These are phyloP conservation scores for Diplodia intermedia DNA, from an alignment of 2,329 filamentous ascomycete genomes.

Conservation along the genomic window DNA sequence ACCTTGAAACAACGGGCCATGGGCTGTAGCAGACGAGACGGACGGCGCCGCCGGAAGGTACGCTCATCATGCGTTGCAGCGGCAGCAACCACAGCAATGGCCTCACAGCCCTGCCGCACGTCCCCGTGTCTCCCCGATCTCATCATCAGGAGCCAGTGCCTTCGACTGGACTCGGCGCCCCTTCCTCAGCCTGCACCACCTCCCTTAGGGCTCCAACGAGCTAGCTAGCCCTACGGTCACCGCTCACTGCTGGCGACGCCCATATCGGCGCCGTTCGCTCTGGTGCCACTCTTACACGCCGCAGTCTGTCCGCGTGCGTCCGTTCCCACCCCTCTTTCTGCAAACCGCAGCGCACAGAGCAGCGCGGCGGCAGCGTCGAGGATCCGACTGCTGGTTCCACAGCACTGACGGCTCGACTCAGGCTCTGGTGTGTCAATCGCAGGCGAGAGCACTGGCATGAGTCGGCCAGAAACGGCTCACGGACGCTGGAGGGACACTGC, in stretches of 20 bases:
- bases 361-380: constrained; percentile 1
- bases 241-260: constrained; percentile 10
- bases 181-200: constrained; percentile 19
- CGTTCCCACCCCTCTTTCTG: constrained; percentile 18
- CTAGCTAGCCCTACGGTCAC: constrained; percentile 18
- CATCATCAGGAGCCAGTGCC: constrained; percentile 14
- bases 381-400: constrained; percentile 17
- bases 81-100: neutral
- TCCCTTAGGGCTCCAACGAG: constrained; percentile 13
- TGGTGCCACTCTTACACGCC: constrained; percentile 16
- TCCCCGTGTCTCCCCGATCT: constrained; percentile 15
- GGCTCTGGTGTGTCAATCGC: constrained; percentile 10
- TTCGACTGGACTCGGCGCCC: neutral
- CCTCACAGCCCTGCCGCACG: constrained; percentile 3
- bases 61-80: constrained; percentile 4
- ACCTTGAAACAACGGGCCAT: constrained; percentile 23
- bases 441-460: constrained; percentile 17
- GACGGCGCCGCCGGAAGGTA: neutral
- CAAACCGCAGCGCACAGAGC: constrained; percentile 18
- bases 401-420: constrained; percentile 20
- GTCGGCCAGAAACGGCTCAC: constrained; percentile 13
- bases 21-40: neutral
- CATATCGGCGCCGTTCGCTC: constrained; percentile 10
- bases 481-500: constrained; percentile 15
- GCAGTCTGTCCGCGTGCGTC: constrained; percentile 11